These are phyloP conservation scores for Hypomyces rosellus DNA, from an alignment of 2,329 filamentous ascomycete species.

Conservation along the genomic window DNA sequence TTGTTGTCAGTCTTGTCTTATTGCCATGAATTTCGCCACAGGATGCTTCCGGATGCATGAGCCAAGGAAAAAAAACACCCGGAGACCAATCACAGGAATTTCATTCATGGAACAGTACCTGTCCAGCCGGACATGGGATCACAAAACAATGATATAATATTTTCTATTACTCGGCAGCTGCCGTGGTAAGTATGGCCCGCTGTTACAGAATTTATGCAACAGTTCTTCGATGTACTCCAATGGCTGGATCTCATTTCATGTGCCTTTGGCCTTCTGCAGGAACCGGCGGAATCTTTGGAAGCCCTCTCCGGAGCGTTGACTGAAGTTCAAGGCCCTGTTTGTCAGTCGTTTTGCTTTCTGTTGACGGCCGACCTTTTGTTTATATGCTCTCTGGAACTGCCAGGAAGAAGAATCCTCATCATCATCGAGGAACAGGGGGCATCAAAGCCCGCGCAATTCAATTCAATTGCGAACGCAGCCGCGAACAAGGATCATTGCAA, in stretches of 20 bases:
- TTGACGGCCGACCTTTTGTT: constrained; percentile 4
- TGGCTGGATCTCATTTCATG: constrained; percentile 8
- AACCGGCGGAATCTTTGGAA: constrained; percentile 10
- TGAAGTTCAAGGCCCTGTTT: constrained; percentile 19
- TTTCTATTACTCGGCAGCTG: constrained; percentile 16
- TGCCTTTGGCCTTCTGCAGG: constrained; percentile 7
- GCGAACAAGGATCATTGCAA: constrained; percentile 15
- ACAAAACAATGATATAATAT: constrained; percentile 22
- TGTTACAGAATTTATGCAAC: constrained; percentile 10
- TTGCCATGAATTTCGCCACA: constrained; percentile 15
- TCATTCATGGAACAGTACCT: constrained; percentile 19
- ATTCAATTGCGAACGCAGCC: constrained; percentile 29
- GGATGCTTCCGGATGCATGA: constrained; percentile 12
- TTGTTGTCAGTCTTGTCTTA: constrained; percentile 16
- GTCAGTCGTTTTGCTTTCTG: neutral
- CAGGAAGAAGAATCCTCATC: constrained; percentile 4
- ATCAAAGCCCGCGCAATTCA: constrained; percentile 20
- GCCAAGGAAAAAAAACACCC: constrained; percentile 8
- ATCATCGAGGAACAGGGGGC: constrained; percentile 5
- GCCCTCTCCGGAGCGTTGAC: constrained; percentile 16
- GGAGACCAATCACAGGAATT: constrained; percentile 1
- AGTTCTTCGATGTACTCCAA: constrained; percentile 3
- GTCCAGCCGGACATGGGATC: constrained; percentile 26
- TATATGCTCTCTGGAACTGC: constrained; percentile 4
- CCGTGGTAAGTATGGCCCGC: constrained; percentile 35